Evolutionary conservation across 2,329 filamentous ascomycete genomes (phyloP).

Genomic region (Clarireedia monteithiana): DNA sequence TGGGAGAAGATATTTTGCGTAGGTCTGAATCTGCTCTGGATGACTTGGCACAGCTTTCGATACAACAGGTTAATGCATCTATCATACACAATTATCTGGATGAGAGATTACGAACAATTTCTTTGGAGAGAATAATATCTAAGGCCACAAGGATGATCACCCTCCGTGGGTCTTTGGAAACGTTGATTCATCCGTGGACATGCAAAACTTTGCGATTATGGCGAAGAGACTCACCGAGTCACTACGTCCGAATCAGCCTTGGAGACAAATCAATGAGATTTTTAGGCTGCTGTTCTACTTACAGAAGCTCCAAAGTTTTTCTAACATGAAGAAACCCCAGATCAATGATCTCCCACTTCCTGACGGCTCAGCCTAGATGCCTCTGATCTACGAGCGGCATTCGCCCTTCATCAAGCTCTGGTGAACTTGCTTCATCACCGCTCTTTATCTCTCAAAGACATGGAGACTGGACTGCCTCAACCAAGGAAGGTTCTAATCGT

Average conservation of each 20-base stretch:
- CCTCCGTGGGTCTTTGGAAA: background rate
- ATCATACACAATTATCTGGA: background rate
- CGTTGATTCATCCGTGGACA: background rate
- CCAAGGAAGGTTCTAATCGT: slow-evolving; percentile 3
- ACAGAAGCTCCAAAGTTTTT: slow-evolving; percentile 1
- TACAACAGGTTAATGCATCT: background rate
- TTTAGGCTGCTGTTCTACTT: background rate
- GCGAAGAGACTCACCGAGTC: background rate
- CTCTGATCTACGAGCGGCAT: slow-evolving; percentile 2
- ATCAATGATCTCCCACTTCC: background rate
- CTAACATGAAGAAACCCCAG: background rate
- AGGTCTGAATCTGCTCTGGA: background rate
- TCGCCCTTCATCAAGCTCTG: slow-evolving; percentile 13
- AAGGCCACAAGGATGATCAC: slow-evolving; percentile 1
- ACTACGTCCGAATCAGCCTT: background rate
- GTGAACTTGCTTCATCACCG: slow-evolving; percentile 15
- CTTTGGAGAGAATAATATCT: background rate
- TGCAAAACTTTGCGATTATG: background rate
- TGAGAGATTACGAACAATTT: background rate
- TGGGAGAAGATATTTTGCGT: background rate
- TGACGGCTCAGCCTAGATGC: slow-evolving; percentile 7
- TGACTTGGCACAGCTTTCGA: background rate
- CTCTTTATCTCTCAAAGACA: slow-evolving; percentile 2
- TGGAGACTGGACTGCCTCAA: background rate
- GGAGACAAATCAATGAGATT: slow-evolving; percentile 1